Evolutionary conservation across 1,139 yeast species (phyloP).

Genomic region (Scheffersomyces lignicola): DNA sequence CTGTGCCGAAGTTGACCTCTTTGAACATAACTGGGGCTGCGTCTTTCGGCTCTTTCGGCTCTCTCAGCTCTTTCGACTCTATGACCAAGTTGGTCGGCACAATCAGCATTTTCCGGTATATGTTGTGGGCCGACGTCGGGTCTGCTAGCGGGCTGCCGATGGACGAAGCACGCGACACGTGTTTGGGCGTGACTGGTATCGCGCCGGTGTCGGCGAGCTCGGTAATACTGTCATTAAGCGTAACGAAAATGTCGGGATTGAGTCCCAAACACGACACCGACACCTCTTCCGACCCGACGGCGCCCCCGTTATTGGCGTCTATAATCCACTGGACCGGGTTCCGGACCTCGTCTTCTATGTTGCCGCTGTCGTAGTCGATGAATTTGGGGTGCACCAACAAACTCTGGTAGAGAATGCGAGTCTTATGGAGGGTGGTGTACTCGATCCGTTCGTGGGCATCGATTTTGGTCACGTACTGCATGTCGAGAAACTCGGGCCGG

Average conservation of each 20-base stretch:
- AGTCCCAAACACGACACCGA: conserved; percentile 33
- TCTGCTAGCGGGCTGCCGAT: conserved; percentile 13
- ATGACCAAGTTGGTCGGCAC: conserved; percentile 28
- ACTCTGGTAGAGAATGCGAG: conserved; percentile 15
- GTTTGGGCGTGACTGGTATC: conserved; percentile 9
- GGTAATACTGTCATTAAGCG: conserved; percentile 7
- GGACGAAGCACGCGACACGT: conserved; percentile 28
- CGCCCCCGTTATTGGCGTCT: conserved; percentile 17
- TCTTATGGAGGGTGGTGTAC: conserved; percentile 4
- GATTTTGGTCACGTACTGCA: conserved; percentile 8
- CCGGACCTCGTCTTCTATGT: conserved; percentile 41
- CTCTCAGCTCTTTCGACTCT: conserved; percentile 13
- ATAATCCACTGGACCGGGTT: conserved; percentile 39
- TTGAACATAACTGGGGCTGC: conserved; percentile 24
- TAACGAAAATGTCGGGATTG: conserved; percentile 21
- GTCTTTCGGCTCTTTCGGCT: neutral
- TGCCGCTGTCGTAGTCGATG: conserved; percentile 21
- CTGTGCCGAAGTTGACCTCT: conserved; percentile 27
- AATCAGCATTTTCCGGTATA: conserved; percentile 26
- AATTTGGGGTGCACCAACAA: conserved; percentile 54
- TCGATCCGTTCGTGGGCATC: conserved; percentile 5
- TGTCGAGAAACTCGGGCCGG: conserved; percentile 14
- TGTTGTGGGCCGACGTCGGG: conserved; percentile 17
- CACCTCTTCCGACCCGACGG: conserved; percentile 32
- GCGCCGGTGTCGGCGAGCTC: neutral